Evolutionary conservation across 1,284 basidiomycete genomes (phyloP), one percentile per base, ranked within the genome.

Genomic region (Bjerkandera adusta): DNA sequence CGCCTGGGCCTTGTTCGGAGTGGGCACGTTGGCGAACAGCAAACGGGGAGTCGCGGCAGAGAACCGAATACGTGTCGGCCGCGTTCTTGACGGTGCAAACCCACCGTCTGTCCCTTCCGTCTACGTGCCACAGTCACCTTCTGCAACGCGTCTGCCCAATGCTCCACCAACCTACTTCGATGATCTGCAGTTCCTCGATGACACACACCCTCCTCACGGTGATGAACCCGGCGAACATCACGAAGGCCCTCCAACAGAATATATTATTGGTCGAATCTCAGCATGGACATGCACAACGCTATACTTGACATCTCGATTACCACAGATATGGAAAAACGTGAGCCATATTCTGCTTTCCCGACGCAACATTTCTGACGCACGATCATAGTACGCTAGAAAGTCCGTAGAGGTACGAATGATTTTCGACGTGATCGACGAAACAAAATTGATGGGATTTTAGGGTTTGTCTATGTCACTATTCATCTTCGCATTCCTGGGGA

Each of bases 311-410:
- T 92, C 89, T 3, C 81, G 94, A 42, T 69, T 97, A 58, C 94
- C 94, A 22, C 94, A 97, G 66, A 96, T 97, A 54, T 97, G 93
- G 93, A 95, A 94, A 68, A 97, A 97, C 59, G 92, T 95, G 62
- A 67, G 91, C 82, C 5, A n/a, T 47, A 8, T 12, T 38, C 33
- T 26, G 30, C 21, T 29, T 25, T 44, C 16, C 7, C 41, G 20
- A 22, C 27, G 12, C 36, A 26, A 11, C 20, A 29, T 44, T 16
- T 20, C 33, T 54, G 22, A 43, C 30, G 8, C 36, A 30, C 22
- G 29, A 20, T 36, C 15, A 4, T 57, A 96, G 92, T 97, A 83
- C 63, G 81, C 79, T 45, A 81, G 94, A 50, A 92, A 93, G 70
- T 96, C 92, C 15, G 89, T 95, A 12, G 92, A 94, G 73, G 83